Base-by-base conservation (phyloP, 2,329 filamentous ascomycete species). In the Hypoxylon sp. region DNA sequence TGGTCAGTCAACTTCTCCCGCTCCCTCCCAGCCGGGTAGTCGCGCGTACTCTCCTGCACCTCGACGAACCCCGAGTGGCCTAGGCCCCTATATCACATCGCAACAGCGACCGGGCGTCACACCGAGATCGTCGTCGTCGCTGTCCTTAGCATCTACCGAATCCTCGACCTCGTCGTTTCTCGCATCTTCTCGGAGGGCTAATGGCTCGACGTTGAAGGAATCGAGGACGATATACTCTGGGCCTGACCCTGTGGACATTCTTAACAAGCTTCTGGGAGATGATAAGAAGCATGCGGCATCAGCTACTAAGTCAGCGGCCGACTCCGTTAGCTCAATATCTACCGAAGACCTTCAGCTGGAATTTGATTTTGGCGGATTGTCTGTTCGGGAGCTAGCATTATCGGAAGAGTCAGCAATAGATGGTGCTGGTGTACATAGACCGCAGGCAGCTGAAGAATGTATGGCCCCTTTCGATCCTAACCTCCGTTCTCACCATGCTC, bases 351-450 rank as follows among this genome's bases (percentile, higher is more conserved):
- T 95, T 44, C 85, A 88, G 1, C 83, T 89, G 40, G 86, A 91
- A 4, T 90, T 95, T 71, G 92, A 97, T 73, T 98, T 99, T 81
- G 90, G 86, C 11, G 92, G 88, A 0, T 81, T 96, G 56, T 92
- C 92, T 71, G 82, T 99, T 70, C 88, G 91, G 68, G 92, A 93
- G 70, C 90, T 96, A 73, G 89, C 86, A 17, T 74, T 79, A 11
- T 81, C 80, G 1, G 77, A 77, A 27, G 72, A 77, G 25, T 17
- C 68, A 20, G 71, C 66, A 1, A 49, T 65, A 27, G 72, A 74
- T 57, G 76, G 65, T 25, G 73, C 70, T 54, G 73, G 73, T 69
- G 72, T 80, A 77, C 83, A 85, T 81, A 86, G 82, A 74, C 79
- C 85, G 50, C 90, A 92, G 79, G 90, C 89, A 55, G 81, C 89